Base-by-base conservation (phyloP, 2,329 filamentous ascomycete species). In the Chalara sp. region DNA sequence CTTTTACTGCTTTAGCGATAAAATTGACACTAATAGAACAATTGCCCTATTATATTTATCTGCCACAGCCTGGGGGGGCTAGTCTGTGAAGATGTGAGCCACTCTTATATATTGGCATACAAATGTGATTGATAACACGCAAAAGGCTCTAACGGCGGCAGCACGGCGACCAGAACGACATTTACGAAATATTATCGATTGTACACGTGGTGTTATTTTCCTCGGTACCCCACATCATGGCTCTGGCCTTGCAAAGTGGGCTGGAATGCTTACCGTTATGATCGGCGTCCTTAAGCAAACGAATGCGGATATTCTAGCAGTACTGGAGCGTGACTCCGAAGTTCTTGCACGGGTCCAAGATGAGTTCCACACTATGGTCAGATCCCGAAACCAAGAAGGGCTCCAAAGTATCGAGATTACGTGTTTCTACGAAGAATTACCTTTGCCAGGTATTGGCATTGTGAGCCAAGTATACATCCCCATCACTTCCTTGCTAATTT, bases 141-240 rank as follows among this genome's bases (percentile, higher is more conserved):
- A 8, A 43, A 2, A 43, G 40, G 40, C 40, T 12, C 21, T 43
- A 13, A 2, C 21, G 21, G 21, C 21, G 21, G 40, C 67, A 2
- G 61, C 59, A 39, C 61, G 65, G 31, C 64, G 62, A 42, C 54
- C 61, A 1, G 65, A 69, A 39, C 2, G 12, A 2, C 63, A 68
- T 48, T 61, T 70, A 6, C 56, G 46, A 0, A 50, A 46, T 21
- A 57, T 73, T 0, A 66, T 68, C 41, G 39, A 63, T 10, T 53
- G 21, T 21, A 57, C 51, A 4, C 56, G 47, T 8, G 68, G 65
- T 6, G 58, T 71, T 21, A 40, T 61, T 6, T 72, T 72, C 49
- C 63, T 72, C 57, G 68, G 70, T 4, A 70, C 68, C 1, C 69
- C 69, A 30, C 67, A 72, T 51, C 58, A 46, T 12, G 68, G 68